Conservation (phyloP, 1,139 yeast genomes). For the Blastobotrys malaysiensis region DNA sequence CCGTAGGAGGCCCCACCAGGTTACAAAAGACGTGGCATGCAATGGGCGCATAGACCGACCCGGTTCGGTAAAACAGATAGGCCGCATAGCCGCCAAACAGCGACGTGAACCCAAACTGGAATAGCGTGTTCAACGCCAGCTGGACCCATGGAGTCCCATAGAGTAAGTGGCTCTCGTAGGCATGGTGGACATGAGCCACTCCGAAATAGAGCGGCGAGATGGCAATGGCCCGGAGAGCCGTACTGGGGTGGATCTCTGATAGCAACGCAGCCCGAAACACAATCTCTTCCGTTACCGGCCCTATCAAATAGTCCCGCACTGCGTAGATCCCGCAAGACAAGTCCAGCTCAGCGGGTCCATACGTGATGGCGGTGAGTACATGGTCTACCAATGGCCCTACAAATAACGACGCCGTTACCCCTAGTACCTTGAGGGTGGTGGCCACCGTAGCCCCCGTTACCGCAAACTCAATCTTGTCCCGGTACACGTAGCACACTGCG, state of each 20-base stretch:
- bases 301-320: slow-evolving; percentile 62
- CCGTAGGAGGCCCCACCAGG: slow-evolving; percentile 65
- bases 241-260: background rate
- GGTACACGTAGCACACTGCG: background rate
- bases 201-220: slow-evolving; percentile 75
- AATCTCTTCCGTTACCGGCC: slow-evolving; percentile 85
- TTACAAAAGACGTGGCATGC: slow-evolving; percentile 72
- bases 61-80: slow-evolving; percentile 47
- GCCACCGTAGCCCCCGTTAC: background rate
- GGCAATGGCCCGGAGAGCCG: slow-evolving; percentile 19
- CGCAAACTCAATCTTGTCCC: background rate
- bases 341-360: slow-evolving; percentile 20
- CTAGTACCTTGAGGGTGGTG: slow-evolving; percentile 12
- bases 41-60: slow-evolving; percentile 58
- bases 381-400: slow-evolving; percentile 55
- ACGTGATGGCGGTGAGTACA: slow-evolving; percentile 20
- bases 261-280: slow-evolving; percentile 65
- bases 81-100: slow-evolving; percentile 76
- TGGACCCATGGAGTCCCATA: background rate
- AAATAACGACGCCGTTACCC: slow-evolving; percentile 35
- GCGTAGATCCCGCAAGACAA: slow-evolving; percentile 40
- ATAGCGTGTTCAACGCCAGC: slow-evolving; percentile 30
- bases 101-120: slow-evolving; percentile 71
- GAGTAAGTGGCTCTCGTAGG: slow-evolving; percentile 44
- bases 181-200: slow-evolving; percentile 89